Conservation (phyloP, 2,329 filamentous ascomycete species). For the Cladosporium sp. region DNA sequence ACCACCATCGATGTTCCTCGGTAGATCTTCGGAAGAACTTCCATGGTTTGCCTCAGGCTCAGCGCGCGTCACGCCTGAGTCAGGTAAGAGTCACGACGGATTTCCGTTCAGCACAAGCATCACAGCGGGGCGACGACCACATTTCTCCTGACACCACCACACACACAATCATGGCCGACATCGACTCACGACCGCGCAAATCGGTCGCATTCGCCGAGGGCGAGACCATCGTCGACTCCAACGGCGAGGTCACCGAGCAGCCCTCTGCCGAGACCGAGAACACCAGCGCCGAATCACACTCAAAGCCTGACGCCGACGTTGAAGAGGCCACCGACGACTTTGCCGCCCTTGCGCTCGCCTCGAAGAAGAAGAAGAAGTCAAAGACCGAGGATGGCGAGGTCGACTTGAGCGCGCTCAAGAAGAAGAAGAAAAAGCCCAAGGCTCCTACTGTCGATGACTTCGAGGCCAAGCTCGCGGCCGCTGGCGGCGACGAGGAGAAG, state of each 20-base stretch:
- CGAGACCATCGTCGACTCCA: constrained; percentile 81
- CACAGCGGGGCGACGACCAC: constrained; percentile 15
- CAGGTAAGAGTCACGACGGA: constrained; percentile 16
- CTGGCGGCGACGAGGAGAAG: constrained; percentile 54
- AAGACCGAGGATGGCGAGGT: constrained; percentile 61
- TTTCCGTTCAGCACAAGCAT: constrained; percentile 13
- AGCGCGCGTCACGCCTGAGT: constrained; percentile 14
- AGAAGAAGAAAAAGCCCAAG: constrained; percentile 77
- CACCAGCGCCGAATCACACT: constrained; percentile 78
- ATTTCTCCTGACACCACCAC: constrained; percentile 17
- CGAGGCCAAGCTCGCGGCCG: constrained; percentile 65
- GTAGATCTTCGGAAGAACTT: not conserved
- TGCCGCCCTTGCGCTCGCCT: constrained; percentile 38
- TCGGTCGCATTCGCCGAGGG: constrained; percentile 92
- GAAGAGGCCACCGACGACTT: constrained; percentile 41
- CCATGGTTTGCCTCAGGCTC: not conserved
- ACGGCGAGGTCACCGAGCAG: constrained; percentile 76
- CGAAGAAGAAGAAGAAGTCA: constrained; percentile 74
- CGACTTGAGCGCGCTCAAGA: constrained; percentile 71
- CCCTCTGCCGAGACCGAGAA: constrained; percentile 71
- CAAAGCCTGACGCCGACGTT: constrained; percentile 36
- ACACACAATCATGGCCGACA: constrained; percentile 55
- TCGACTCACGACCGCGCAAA: constrained; percentile 70
- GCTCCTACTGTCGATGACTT: constrained; percentile 62
- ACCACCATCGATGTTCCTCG: not conserved